Evolutionary conservation across 1,139 yeast species (phyloP), one percentile per base, ranked within the genome.

Genomic region (Protomyces pachydermus): DNA sequence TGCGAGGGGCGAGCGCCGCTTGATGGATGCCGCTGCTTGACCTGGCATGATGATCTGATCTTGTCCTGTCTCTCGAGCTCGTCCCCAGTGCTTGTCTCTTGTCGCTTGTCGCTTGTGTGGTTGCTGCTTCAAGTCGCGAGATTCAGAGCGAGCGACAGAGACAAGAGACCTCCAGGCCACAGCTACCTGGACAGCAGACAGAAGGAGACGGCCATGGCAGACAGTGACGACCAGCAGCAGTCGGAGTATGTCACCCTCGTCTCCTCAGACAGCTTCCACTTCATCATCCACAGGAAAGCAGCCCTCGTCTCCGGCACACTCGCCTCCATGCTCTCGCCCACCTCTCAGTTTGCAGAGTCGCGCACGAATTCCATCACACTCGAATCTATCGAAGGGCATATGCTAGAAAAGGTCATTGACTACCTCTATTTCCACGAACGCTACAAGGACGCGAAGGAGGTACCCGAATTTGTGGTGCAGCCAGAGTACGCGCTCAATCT

Each of bases 401-500:
- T 91, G 18, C 76, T 93, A 56, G 88, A 86, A 69, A 88, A 91
- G 72, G 86, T 91, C 23, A 88, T 90, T 55, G 98, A 93, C 70
- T 93, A 93, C 71, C 76, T 93, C 51, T 86, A 88, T 73, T 91
- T 89, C 73, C 84, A 88, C 70, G 76, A 80, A 69, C 86, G 88
- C 71, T 88, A 69, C 55, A 65, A 66, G 45, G 65, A 65, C 42
- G 68, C 64, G 45, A 88, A 85, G 65, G 84, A 81, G 60, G 84
- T 88, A 10, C 96, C 96, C 0, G 95, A 88, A 67, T 93, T 93
- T 74, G 86, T 87, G 56, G 84, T 93, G 1, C 97, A 98, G 0
- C 93, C 98, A 0, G 97, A 90, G 70, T 83, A 91, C 82, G 97
- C 98, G 0, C 78, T 93, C 69, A 98, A 93, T 72, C 77, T 93